Conservation (phyloP, 768 basidiomycete species). For the Suillus luteus region DNA sequence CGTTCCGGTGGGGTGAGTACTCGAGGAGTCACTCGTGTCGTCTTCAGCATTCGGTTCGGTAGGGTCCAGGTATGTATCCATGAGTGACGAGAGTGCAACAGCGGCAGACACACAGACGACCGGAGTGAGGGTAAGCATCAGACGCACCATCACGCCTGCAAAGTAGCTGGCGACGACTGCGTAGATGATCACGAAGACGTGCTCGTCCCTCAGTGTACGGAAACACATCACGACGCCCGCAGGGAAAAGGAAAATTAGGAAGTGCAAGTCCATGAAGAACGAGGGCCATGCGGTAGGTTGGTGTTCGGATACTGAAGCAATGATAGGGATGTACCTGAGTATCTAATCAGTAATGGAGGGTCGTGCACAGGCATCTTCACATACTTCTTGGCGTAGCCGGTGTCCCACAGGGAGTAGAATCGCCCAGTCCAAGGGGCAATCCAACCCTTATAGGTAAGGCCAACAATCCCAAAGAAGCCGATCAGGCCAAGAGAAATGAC, state of each 20-base stretch:
- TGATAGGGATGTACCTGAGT: constrained; percentile 88
- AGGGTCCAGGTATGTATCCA: constrained; percentile 91
- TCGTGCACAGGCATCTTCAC: constrained; percentile 21
- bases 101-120: constrained; percentile 95
- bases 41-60: constrained; percentile 53
- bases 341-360: constrained; percentile 13
- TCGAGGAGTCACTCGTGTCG: constrained; percentile 12
- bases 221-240: constrained; percentile 95
- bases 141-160: constrained; percentile 98
- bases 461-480: constrained; percentile 71
- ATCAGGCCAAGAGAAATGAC: constrained; percentile 71
- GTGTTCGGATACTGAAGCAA: constrained; percentile 98
- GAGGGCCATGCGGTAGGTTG: constrained; percentile 99
- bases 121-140: constrained; percentile 97
- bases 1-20: constrained; percentile 15
- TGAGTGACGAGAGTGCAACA: constrained; percentile 82
- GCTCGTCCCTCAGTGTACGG: constrained; percentile 92
- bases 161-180: constrained; percentile 96
- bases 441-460: constrained; percentile 88
- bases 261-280: constrained; percentile 99
- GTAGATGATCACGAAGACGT: constrained; percentile 98
- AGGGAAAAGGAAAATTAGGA: constrained; percentile 97
- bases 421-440: constrained; percentile 99
- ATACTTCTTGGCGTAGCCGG: constrained; percentile 97
- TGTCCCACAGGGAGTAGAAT: constrained; percentile 99